Base-by-base conservation (phyloP, 352 stramenopile species). In the Phytophthora pini region DNA sequence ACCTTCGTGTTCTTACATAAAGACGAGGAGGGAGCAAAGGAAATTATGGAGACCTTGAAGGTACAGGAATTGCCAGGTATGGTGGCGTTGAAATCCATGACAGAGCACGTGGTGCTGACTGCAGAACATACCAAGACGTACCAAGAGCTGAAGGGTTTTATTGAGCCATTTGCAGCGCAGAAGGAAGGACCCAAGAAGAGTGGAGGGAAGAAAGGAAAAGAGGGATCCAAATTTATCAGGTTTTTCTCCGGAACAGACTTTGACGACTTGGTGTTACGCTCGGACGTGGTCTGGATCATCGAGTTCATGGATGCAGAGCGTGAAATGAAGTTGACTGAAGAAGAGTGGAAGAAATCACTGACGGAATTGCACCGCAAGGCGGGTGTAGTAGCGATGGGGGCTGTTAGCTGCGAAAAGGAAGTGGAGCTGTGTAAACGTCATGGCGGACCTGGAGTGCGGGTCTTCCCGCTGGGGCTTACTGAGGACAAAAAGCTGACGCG, bases 241-340 rank as follows among this genome's bases (percentile, higher is more conserved):
- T 82, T 88, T 43, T 66, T 92, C 10, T 74, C 68, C 0, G 59
- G 61, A 7, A 61, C 56, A 2, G 74, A 82, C 17, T 90, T 94
- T 44, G 79, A 91, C 22, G 50, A 72, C 17, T 64, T 81, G 17
- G 72, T 94, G 4, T 22, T 82, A 17, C 56, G 67, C 10, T 86
- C 82, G 8, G 74, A 80, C 29, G 68, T 89, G 47, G 61, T 81
- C 5, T 93, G 85, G 82, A 83, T 93, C 46, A 65, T 93, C 27
- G 74, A 78, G 13, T 88, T 93, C 36, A 75, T 84, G 66, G 61
- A 80, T 44, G 50, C 44, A 0, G 66, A 79, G 44, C 61, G 74
- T 8, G 79, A 87, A 49, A 65, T 66, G 0, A 34, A 47, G 22
- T 40, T 79, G 7, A 61, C 61, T 0, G 70, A 84, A 32, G 67